Conservation (phyloP, 805 yeast genomes). For the Kazachstania martiniae region DNA sequence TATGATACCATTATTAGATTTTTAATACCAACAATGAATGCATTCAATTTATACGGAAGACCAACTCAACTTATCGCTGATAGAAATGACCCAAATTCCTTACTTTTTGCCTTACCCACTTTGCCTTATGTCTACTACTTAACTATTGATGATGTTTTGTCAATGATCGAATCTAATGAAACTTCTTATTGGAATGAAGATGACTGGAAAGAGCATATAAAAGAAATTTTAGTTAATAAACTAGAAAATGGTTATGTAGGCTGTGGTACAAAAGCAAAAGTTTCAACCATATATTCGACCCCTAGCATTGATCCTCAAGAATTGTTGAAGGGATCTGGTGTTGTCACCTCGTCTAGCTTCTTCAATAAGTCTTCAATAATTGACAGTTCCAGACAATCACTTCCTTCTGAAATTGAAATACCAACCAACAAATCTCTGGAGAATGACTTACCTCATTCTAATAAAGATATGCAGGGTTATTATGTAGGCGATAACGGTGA, state of each 20-base stretch:
- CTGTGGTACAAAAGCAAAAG: slow-evolving; percentile 56
- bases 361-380: too few species aligned
- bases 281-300: slow-evolving; percentile 47
- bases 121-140: slow-evolving; percentile 58
- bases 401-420: background rate
- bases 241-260: slow-evolving; percentile 55
- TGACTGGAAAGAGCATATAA: slow-evolving; percentile 50
- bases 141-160: slow-evolving; percentile 44
- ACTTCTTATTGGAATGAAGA: slow-evolving; percentile 41
- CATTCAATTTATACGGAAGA: slow-evolving; percentile 63
- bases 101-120: slow-evolving; percentile 64
- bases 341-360: slow-evolving; percentile 1
- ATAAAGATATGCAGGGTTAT: too few species aligned
- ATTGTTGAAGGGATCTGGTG: slow-evolving; percentile 15
- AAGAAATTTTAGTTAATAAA: slow-evolving; percentile 45
- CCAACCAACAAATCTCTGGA: too few species aligned
- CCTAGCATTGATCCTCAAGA: slow-evolving; percentile 33
- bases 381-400: background rate
- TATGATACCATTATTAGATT: slow-evolving; percentile 65
- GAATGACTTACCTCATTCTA: too few species aligned
- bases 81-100: slow-evolving; percentile 41
- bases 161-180: slow-evolving; percentile 19
- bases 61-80: slow-evolving; percentile 52
- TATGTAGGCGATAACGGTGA: too few species aligned
- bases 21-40: slow-evolving; percentile 57